Evolutionary conservation across 306 rosid genomes (phyloP), one percentile per base, ranked within the genome.

Genomic region (Acacia crassicarpa): DNA sequence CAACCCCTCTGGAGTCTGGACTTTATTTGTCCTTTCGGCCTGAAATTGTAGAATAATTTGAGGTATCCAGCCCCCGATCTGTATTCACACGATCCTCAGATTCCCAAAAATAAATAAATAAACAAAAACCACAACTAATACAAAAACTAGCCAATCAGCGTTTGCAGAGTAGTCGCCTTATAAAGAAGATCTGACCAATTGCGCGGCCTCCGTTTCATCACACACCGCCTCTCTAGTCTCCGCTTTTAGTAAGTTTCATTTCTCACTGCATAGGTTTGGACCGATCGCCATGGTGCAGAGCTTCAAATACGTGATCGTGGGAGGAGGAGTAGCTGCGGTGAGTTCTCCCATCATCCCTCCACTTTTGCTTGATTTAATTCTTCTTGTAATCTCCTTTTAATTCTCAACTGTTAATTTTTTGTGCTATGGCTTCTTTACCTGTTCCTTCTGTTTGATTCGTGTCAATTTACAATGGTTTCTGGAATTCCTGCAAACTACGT

Each of bases 271-370:
- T 17, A 14, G 46, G 10, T 49, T 38, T 6, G 74, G 48, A 11
- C 25, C 78, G 49, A 73, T 83, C 67, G 67, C 89, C 56, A 95
- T 95, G 99, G 96, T 89, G 65, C 91, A 90, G 82, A 75, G 80
- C 78, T 95, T 91, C 94, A 95, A 95, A 89, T 91, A 92, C 81
- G 88, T 91, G 73, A 89, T 95, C 86, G 80, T 91, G 73, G 99
- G 99, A 0, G 99, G 99, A 78, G 99, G 99, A 56, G 99, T 95
- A 45, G 38, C 99, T 4, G 97, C 97, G n/a, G 99, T 95, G 83
- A 89, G 99, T 85, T 81, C 76, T 58, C 45, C 38, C 27, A n/a
- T 78, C 76, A 49, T 69, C 48, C 40, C 3, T 72, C 66, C 68
- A 76, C 17, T 1, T 48, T 44, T 65, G 32, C 54, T 82, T 58